Base-by-base conservation (phyloP, 805 yeast genomes). In the Ogataea corticis region DNA sequence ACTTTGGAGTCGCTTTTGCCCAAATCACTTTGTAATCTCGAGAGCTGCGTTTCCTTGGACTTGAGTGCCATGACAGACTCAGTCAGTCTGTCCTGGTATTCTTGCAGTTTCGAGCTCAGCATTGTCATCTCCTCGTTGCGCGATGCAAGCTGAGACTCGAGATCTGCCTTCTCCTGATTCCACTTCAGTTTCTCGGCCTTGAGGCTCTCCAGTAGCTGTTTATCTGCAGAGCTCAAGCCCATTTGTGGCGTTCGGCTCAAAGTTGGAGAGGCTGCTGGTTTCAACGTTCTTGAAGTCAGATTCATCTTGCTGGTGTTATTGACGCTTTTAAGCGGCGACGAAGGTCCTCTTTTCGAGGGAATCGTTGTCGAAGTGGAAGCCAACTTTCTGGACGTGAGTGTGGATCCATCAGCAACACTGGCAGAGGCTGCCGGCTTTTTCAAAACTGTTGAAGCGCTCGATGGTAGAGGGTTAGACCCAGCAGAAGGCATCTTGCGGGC, bases 301-400 rank as follows among this genome's bases (percentile, higher is more conserved):
- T 54, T 54, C 55, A 59, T 55, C 38, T 59, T 57, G 17, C 50
- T 43, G 9, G 49, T 38, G 13, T n/a, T 41, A 15, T 15, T 30
- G 29, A 55, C 40, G 10, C 56, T 47, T 55, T 80, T 83, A 29
- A 80, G 72, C 1, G 92, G 92, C 0, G 91, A 85, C 0, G 87
- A 71, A 0, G 92, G 87, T 0, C 77, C 75, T 49, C 94, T 71
- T 55, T 85, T 85, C 2, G 85, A 72, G 3, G 91, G 91, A 15
- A 84, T 54, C 3, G 54, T 41, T 7, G 53, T 42, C 1, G 53
- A 40, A 6, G 57, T 36, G n/a, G 41, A 36, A 2, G 57, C 35
- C 43, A 31, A 55, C 45, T 54, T 34, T 33, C 42, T 39, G 41
- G 48, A 21, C 2, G 55, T 46, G 18, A 47, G 34, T 11, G 50